Base-by-base conservation (phyloP, 768 basidiomycete genomes). In the Amylocystis lapponica region DNA sequence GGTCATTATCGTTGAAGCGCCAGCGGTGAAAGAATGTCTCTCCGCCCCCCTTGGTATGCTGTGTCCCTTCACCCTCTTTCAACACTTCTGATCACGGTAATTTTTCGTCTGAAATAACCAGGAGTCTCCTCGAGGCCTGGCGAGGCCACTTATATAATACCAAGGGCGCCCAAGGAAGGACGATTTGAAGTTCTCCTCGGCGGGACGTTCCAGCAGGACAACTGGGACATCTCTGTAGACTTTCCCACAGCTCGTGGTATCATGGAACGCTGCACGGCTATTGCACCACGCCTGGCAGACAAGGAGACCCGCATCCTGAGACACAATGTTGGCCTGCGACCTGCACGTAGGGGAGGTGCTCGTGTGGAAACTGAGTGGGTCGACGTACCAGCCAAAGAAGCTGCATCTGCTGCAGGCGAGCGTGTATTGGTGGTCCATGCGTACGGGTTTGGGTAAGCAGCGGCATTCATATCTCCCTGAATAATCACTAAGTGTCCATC, bases 1-100 rank as follows among this genome's bases (percentile, higher is more conserved):
- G 64, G 83, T 87, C 0, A 79, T 93, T 8, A 60, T 92, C 14
- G 69, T 94, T 17, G 63, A 76, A 29, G 86, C 87, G 2, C 83
- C 86, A 0, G 72, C 75, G 65, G 66, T 88, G 34, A 71, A 65
- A 33, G 66, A 69, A 43, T 66, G 54, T 41, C 27, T 67, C 22
- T 36, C 40, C 52, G 52, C 46, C 21, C 34, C 55, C 9, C 23
- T 39, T 10, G 60, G 68, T 66, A 35, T 41, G 33, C 33, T 20
- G 14, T 40, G 6, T 23, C 6, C 21, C n/a, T 36, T 5, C 42
- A 27, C 13, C n/a, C n/a, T n/a, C n/a, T n/a, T n/a, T n/a, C n/a
- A n/a, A n/a, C n/a, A n/a, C n/a, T n/a, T 32, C 25, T 23, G 14
- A n/a, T 21, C 19, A 20, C 32, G 9, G 17, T 22, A 16, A 10